These are phyloP conservation scores for Aphanomyces stellatus DNA, from an alignment of 352 stramenopile genomes.

Conservation along the genomic window DNA sequence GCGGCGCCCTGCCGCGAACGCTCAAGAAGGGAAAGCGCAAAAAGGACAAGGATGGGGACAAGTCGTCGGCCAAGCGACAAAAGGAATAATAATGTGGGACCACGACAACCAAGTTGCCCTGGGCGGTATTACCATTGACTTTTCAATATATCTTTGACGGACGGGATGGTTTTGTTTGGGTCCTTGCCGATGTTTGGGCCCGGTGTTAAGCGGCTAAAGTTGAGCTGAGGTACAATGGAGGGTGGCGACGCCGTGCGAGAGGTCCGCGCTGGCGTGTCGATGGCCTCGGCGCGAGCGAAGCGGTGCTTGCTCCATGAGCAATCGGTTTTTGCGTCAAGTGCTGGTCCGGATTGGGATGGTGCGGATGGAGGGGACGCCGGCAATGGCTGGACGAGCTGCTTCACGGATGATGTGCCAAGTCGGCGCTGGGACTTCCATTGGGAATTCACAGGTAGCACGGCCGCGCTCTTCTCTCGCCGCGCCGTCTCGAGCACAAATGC, in stretches of 20 bases:
- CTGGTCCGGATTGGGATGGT: too few species aligned
- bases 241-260: too few species aligned
- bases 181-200: too few species aligned
- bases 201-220: too few species aligned
- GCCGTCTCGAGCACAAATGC: neutral
- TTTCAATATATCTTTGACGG: constrained; percentile 11
- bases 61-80: constrained; percentile 16
- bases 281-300: too few species aligned
- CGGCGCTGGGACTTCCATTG: constrained; percentile 18
- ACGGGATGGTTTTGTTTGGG: neutral
- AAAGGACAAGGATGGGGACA: constrained; percentile 18
- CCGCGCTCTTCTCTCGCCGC: neutral
- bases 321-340: too few species aligned
- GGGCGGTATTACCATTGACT: neutral
- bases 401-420: neutral
- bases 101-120: neutral
- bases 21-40: constrained; percentile 23
- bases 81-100: constrained; percentile 12
- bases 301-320: neutral
- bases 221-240: too few species aligned
- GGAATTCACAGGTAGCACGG: neutral
- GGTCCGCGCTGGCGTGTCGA: too few species aligned
- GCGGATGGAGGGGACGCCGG: neutral
- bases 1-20: constrained; percentile 52
- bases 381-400: neutral